Evolutionary conservation across 805 yeast genomes (phyloP), one percentile per base, ranked within the genome.

Genomic region (Ogataea pini): DNA sequence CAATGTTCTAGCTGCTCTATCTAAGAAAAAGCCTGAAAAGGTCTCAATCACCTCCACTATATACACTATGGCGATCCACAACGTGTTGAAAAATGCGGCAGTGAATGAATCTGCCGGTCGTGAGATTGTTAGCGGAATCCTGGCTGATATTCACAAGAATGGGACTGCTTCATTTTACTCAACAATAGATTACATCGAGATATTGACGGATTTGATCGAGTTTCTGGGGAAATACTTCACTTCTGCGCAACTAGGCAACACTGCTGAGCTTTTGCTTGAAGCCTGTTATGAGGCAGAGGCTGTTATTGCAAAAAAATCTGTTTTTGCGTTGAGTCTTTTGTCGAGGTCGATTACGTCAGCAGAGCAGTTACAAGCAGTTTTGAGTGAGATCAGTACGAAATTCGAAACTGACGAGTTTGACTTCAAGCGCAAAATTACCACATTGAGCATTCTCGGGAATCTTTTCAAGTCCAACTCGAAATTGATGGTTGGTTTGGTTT

Each of bases 131-230:
- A 70, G 65, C 13, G 51, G 58, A 5, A 51, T 80, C 7, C 55
- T 78, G 13, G 78, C 79, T 2, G 55, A 54, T 19, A 41, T 62
- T 8, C 46, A 52, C 24, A 51, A 50, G 10, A 63, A 51, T 65
- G 77, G 25, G 7, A 8, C 18, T 2, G 37, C 34, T 0, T 32
- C 36, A 3, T 54, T 68, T 31, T 53, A 46, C 17, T 53, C 58
- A 8, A 65, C 71, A 10, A 72, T 83, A 29, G 90, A 86, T 56
- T 68, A 75, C 34, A 74, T 84, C 52, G 92, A 86, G 60, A 73
- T 83, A 5, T 61, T 84, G 37, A 71, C 77, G 18, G 89, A 83
- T 55, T 54, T 85, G 34, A 66, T 82, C 40, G 75, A 73, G 49
- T 70, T 73, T 47, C 66, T 81, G 6, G 71, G 72, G 10, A 54